A percentile compares a stretch with the other conserved stretches of the same genome.
These are phyloP conservation scores for Cornus florida DNA, from an alignment of 148 eudicot genomes.

Conservation along the genomic window DNA sequence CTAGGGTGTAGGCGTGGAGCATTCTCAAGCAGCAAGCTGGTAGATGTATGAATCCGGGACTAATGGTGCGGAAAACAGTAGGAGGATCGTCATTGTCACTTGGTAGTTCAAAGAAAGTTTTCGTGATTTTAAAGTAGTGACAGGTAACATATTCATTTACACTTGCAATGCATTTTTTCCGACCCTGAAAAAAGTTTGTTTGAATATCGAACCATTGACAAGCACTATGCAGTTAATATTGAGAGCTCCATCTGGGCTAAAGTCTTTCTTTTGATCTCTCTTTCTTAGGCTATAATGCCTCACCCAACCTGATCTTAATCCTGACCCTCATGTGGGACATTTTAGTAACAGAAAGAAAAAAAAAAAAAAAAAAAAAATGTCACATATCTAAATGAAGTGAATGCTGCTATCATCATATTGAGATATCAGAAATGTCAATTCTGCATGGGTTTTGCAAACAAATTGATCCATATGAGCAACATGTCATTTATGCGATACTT, in stretches of 20 bases:
- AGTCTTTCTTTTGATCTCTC: no score
- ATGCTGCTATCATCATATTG: neutral
- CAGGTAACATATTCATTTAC: neutral
- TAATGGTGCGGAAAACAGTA: no score
- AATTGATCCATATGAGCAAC: neutral
- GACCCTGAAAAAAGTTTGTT: neutral
- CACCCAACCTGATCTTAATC: no score
- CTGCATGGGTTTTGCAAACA: neutral
- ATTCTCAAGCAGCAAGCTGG: neutral
- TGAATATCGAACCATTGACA: neutral
- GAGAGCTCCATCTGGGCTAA: neutral
- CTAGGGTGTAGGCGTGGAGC: no score
- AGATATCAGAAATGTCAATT: neutral
- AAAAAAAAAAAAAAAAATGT: no score
- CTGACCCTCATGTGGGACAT: no score
- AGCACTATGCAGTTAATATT: neutral
- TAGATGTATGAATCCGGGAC: neutral
- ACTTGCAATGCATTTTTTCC: neutral
- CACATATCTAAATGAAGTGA: neutral
- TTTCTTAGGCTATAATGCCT: no score
- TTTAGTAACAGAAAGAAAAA: no score
- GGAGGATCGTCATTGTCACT: neutral
- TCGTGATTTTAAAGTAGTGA: neutral
- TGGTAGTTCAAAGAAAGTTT: neutral
- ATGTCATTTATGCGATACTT: no score